Percentiles rank a stretch among this genome's conserved stretches.
Conservation (phyloP, 2,329 filamentous ascomycete species). For the Talaromyces sp. region DNA sequence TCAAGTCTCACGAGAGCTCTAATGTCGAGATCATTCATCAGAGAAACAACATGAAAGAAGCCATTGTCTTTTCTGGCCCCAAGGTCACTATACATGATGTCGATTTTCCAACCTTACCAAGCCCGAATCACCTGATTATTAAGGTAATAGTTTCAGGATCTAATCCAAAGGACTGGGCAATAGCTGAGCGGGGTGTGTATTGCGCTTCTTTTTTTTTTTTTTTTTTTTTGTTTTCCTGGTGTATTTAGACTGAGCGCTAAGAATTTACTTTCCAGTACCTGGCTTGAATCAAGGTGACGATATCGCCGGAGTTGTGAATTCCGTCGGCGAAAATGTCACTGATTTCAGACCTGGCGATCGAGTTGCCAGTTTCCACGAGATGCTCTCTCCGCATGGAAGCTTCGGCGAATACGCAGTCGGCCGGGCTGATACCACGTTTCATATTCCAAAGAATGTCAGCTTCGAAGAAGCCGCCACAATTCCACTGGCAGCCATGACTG, state of each 20-base stretch:
- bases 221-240: too few species aligned
- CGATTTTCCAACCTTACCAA: neutral
- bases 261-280: neutral
- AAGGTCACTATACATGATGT: neutral
- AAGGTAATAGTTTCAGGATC: neutral
- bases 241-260: neutral
- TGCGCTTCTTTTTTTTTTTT: too few species aligned
- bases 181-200: neutral
- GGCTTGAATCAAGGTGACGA: constrained; percentile 18
- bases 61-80: neutral
- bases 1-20: neutral
- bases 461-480: constrained; percentile 30
- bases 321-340: constrained; percentile 4
- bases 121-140: neutral
- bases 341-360: constrained; percentile 33
- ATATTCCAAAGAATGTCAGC: constrained; percentile 43
- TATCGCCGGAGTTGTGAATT: constrained; percentile 16
- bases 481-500: constrained; percentile 11
- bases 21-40: neutral
- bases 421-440: constrained; percentile 50
- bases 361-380: constrained; percentile 46
- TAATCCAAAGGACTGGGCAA: constrained; percentile 3
- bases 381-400: constrained; percentile 45
- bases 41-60: neutral
- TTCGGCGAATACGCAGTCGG: constrained; percentile 55